These are phyloP conservation scores for Nissolia schottii DNA, from an alignment of 306 rosid genomes.

Conservation along the genomic window DNA sequence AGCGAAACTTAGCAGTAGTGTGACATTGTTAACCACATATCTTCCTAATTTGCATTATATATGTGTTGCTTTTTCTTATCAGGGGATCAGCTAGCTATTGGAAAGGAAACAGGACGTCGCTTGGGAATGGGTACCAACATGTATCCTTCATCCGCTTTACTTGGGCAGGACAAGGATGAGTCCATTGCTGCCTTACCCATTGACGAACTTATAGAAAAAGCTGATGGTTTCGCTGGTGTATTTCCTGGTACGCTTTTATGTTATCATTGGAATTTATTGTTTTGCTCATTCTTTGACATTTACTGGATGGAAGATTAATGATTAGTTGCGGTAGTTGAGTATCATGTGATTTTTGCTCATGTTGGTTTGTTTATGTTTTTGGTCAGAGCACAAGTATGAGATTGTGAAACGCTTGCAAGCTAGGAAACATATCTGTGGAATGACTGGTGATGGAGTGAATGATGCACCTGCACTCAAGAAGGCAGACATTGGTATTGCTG, in stretches of 20 bases:
- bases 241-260: constrained; percentile 68
- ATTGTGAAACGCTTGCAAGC: constrained; percentile 98
- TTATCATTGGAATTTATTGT: not conserved
- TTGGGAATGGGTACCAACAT: constrained; percentile 99
- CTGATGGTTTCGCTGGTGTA: constrained; percentile 98
- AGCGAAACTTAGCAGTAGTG: not conserved
- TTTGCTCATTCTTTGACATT: not conserved
- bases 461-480: constrained; percentile 99
- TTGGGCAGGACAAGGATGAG: constrained; percentile 93
- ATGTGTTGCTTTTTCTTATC: constrained; percentile 17
- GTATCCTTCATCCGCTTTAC: constrained; percentile 97
- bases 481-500: constrained; percentile 99
- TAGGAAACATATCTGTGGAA: constrained; percentile 95
- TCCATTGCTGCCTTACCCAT: constrained; percentile 84
- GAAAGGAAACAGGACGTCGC: constrained; percentile 98
- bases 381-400: constrained; percentile 93
- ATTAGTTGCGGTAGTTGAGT: not conserved
- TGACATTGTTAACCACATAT: not conserved
- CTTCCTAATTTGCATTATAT: not conserved
- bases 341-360: constrained; percentile 16
- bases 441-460: constrained; percentile 99
- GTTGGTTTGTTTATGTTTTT: constrained; percentile 19
- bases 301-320: not conserved
- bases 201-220: constrained; percentile 92
- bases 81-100: constrained; percentile 98